Base-by-base conservation (phyloP, 2,329 filamentous ascomycete species). In the Mycosphaerella arachidis region DNA sequence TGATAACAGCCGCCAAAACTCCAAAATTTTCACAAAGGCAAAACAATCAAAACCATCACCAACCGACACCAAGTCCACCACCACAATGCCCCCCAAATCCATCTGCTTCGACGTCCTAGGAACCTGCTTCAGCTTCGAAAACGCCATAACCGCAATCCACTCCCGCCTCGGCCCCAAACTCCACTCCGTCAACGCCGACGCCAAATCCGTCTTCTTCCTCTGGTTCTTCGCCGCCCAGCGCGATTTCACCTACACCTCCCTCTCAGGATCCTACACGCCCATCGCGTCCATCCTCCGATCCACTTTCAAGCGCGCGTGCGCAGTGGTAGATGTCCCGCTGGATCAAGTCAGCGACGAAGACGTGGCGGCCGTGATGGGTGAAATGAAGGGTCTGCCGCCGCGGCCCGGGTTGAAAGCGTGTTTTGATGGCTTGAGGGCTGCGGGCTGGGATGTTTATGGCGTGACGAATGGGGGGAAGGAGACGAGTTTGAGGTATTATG, bases 201-300 rank as follows among this genome's bases (percentile, higher is more conserved):
- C 69, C 48, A 71, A 66, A 59, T 59, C 65, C 18, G 63, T 71
- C 58, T 70, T 67, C 64, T 70, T 70, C 64, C 53, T 56, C 58
- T 71, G 69, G 69, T 71, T 71, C 61, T 70, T 66, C 59, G 68
- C 69, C 30, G 69, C 69, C 16, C 69, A 71, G 52, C 58, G 69
- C 10, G 69, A 71, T 55, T 71, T 70, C 66, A 70, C 69, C 50
- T 71, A 71, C 61, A 65, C 64, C 27, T 68, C 68, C 27, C 43
- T 71, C 6, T 56, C 45, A 9, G 68, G 67, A 5, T 58, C 59
- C 20, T 71, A 71, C 63, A 69, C 64, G 12, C 68, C 69, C 51
- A 70, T 71, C 40, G 68, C 68, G 0, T 53, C 64, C 29, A 64
- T 71, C 53, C 62, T 71, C 24, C 66, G 66, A 60, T 20, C 56